These are phyloP conservation scores for Sinapis alba DNA, from an alignment of 441 rosid species.

Conservation along the genomic window DNA sequence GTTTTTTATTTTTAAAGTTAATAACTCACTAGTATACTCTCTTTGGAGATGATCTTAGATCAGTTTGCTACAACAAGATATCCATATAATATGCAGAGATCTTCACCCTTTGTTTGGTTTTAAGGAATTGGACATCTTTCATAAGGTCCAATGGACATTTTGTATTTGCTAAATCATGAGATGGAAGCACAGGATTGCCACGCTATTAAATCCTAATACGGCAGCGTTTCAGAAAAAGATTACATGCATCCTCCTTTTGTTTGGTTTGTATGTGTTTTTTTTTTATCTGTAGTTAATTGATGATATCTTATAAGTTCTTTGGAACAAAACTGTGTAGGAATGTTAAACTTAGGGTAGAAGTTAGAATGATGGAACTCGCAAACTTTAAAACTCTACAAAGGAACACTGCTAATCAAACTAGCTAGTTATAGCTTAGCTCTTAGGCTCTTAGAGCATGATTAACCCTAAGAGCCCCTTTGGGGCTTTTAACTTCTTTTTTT, in stretches of 20 bases:
- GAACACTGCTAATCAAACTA: not conserved
- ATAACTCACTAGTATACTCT: too few species aligned
- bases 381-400: not conserved
- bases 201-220: not conserved
- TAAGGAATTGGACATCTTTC: not conserved
- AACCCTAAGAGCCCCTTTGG: too few species aligned
- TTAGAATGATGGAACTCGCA: constrained; percentile 19
- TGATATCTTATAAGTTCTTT: not conserved
- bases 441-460: too few species aligned
- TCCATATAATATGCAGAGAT: not conserved
- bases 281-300: not conserved
- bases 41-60: too few species aligned
- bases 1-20: too few species aligned
- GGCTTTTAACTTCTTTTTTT: too few species aligned
- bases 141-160: not conserved
- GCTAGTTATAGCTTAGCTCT: constrained; percentile 1
- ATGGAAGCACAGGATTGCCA: not conserved
- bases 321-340: not conserved
- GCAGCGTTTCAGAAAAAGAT: not conserved
- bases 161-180: not conserved
- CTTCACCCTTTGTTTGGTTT: not conserved
- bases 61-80: too few species aligned
- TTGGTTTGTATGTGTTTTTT: not conserved
- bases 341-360: constrained; percentile 6
- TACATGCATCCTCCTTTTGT: not conserved